Conservation (phyloP, 306 rosid species). For the Arachis hypogaea region DNA sequence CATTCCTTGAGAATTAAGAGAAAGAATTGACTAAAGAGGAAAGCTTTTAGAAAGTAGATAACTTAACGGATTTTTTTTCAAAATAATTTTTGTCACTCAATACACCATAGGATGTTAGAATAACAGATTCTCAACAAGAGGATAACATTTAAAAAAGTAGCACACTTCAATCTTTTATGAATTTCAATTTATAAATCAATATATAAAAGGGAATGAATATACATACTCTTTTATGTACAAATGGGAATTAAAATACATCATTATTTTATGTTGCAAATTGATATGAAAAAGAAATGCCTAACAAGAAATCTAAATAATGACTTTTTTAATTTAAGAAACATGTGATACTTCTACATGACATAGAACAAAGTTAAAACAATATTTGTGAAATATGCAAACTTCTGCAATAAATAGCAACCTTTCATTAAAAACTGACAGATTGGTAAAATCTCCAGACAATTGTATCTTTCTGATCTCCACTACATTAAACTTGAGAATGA, state of each 20-base stretch:
- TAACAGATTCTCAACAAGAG: neutral
- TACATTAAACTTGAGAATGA: slow-evolving; percentile 57
- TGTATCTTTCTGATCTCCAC: slow-evolving; percentile 60
- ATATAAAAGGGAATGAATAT: slow-evolving; percentile 9
- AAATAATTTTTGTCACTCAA: slow-evolving; percentile 25
- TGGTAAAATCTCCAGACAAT: slow-evolving; percentile 70
- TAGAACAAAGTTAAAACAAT: slow-evolving; percentile 31
- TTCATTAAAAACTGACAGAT: slow-evolving; percentile 84
- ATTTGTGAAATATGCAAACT: slow-evolving; percentile 99
- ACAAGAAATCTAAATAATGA: slow-evolving; percentile 21
- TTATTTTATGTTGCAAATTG: slow-evolving; percentile 8
- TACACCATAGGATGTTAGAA: slow-evolving; percentile 16
- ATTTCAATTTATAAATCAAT: slow-evolving; percentile 17
- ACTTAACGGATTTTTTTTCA: neutral
- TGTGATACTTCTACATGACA: slow-evolving; percentile 34
- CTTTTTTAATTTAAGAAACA: slow-evolving; percentile 28
- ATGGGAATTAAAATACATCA: slow-evolving; percentile 4
- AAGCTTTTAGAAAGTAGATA: slow-evolving; percentile 15
- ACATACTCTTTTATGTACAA: neutral
- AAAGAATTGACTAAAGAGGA: slow-evolving; percentile 23
- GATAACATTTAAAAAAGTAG: slow-evolving; percentile 14
- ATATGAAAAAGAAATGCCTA: neutral
- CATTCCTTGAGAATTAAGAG: slow-evolving; percentile 3
- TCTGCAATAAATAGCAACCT: slow-evolving; percentile 94
- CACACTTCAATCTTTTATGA: slow-evolving; percentile 27